Percentiles rank a stretch among this genome's conserved stretches.
These are phyloP conservation scores for Gossypium aridum DNA, from an alignment of 441 rosid genomes.

Conservation along the genomic window DNA sequence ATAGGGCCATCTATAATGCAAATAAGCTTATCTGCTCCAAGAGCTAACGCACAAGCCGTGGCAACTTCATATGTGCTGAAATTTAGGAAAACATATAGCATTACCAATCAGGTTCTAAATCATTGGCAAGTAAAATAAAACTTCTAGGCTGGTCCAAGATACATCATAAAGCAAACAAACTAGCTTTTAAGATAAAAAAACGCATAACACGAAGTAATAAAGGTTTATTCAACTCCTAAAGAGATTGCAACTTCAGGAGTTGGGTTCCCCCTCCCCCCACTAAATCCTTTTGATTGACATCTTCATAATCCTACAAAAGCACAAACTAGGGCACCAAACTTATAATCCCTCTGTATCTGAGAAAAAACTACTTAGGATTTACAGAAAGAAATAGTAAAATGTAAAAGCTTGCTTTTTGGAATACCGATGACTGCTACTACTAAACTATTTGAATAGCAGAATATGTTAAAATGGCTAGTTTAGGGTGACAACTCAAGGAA, in stretches of 20 bases:
- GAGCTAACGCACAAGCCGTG: constrained; percentile 93
- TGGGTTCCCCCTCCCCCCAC: background rate
- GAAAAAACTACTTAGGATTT: background rate
- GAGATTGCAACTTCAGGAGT: background rate
- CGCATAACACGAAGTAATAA: too few relatives aligned
- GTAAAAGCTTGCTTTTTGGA: background rate
- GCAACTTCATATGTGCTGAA: constrained; percentile 96
- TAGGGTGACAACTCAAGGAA: background rate
- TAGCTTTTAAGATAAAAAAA: background rate
- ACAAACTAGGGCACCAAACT: background rate
- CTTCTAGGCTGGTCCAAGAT: background rate
- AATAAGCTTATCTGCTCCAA: constrained; percentile 93
- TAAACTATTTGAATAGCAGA: background rate
- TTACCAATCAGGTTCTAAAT: background rate
- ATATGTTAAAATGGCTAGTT: background rate
- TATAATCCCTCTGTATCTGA: background rate
- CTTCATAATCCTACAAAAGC: background rate
- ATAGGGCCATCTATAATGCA: constrained; percentile 91
- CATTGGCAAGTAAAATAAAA: background rate
- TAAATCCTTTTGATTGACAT: background rate
- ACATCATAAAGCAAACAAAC: background rate
- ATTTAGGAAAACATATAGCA: constrained; percentile 15
- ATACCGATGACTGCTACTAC: background rate
- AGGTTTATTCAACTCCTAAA: background rate
- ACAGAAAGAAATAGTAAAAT: background rate